Evolutionary conservation across 176 grass and related monocot genomes (phyloP).

Genomic region (Coix lacrymajobi): DNA sequence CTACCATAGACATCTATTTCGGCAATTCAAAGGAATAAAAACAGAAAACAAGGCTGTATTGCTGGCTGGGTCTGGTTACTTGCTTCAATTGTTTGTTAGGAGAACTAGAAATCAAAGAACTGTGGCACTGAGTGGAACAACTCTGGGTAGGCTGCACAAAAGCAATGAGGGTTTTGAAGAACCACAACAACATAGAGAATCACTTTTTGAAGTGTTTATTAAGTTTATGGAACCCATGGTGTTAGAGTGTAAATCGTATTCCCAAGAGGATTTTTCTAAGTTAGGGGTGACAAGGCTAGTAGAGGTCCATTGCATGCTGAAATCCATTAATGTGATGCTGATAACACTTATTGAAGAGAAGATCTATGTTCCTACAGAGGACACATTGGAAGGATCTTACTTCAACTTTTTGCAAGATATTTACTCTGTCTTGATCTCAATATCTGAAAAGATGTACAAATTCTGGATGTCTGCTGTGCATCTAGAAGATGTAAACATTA

Average conservation of each 20-base stretch:
- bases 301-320: constrained; percentile 89
- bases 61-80: constrained; percentile 74
- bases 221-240: constrained; percentile 87
- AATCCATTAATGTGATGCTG: constrained; percentile 78
- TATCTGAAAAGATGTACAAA: constrained; percentile 59
- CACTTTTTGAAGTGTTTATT: constrained; percentile 80
- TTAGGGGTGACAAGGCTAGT: constrained; percentile 58
- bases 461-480: constrained; percentile 71
- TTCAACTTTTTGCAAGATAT: constrained; percentile 84
- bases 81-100: constrained; percentile 69
- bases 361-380: constrained; percentile 84
- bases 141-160: constrained; percentile 24
- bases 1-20: constrained; percentile 89
- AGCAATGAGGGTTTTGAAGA: constrained; percentile 48
- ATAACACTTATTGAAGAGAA: constrained; percentile 62
- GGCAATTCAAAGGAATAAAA: constrained; percentile 67
- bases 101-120: constrained; percentile 51
- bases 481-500: constrained; percentile 51
- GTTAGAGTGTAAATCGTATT: constrained; percentile 60
- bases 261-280: constrained; percentile 42
- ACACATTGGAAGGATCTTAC: constrained; percentile 62
- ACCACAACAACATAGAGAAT: constrained; percentile 50
- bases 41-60: constrained; percentile 83
- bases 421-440: constrained; percentile 56
- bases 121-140: constrained; percentile 4